Evolutionary conservation across 2,329 filamentous ascomycete genomes (phyloP), one percentile per base, ranked within the genome.

Genomic region (Cyclaneusma minus): DNA sequence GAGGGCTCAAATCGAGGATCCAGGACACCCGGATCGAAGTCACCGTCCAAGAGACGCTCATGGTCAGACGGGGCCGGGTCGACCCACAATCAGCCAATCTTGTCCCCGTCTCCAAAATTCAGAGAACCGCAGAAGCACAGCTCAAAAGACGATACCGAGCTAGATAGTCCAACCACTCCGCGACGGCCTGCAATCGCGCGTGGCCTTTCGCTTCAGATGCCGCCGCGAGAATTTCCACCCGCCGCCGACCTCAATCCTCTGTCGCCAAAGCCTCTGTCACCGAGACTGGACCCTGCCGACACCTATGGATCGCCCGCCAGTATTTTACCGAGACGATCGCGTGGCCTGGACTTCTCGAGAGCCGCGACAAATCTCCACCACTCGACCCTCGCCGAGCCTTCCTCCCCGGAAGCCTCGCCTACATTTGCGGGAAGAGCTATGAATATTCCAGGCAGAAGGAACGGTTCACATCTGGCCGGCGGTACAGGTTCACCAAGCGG

Each of bases 361-460:
- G 85, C 85, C 7, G 89, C 83, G 35, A 94, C 87, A 7, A 92
- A 85, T 47, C 62, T 98, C 13, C 89, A 95, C 53, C 89, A 95
- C 51, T 94, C 87, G 10, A 95, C 81, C 1, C 66, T 95, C 6
- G 85, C 87, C 29, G 82, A 93, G 40, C 70, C 77, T 48, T 79
- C 81, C 1, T 89, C 81, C 4, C 84, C 85, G 3, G 84, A 92
- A 48, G 89, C 83, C 0, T 94, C 85, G 1, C 89, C 89, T 1
- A 85, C 77, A 8, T 75, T 89, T 29, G 73, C 74, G 27, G 74
- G 76, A 21, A 71, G 78, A 24, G 68, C 62, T 14, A 68, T 74
- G 58, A 70, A 65, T 41, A 75, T 75, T 25, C 69, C 68, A 6
- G 55, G 55, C 21, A 57, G 64, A 25, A 52, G 59, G 31, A 50